Percentiles rank a stretch among this genome's conserved stretches.
phyloP scores from a whole-genome alignment of 2,329 filamentous ascomycete genomes.

The Alternaria brassicicola region DNA sequence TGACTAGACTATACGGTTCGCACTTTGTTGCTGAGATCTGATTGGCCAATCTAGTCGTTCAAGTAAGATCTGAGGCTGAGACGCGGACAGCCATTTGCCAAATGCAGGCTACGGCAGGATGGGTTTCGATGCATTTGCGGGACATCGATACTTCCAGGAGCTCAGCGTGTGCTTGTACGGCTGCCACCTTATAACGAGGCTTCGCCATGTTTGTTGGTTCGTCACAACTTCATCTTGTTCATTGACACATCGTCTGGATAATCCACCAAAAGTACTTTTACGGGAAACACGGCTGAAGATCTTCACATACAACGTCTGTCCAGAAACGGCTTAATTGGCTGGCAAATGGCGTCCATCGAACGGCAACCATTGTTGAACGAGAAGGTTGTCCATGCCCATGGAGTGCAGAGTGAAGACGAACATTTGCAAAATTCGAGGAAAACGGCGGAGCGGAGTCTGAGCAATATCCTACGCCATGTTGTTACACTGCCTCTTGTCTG shows the following conservation, averaged over 20 bases:
- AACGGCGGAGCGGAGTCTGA: neutral
- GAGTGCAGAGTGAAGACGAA: neutral
- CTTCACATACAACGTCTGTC: neutral
- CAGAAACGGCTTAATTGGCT: neutral
- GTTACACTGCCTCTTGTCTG: conserved; percentile 13
- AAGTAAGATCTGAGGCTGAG: conserved; percentile 26
- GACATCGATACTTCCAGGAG: conserved; percentile 4
- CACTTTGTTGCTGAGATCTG: neutral
- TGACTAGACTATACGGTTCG: conserved; percentile 3
- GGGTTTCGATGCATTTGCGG: conserved; percentile 10
- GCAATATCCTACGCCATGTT: neutral
- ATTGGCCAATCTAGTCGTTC: conserved; percentile 13
- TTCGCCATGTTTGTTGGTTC: neutral
- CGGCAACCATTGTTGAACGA: conserved; percentile 21
- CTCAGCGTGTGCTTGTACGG: conserved; percentile 6
- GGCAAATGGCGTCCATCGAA: conserved; percentile 19
- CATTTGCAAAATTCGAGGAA: neutral
- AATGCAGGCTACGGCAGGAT: conserved; percentile 19
- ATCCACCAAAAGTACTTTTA: neutral
- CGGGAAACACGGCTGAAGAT: neutral
- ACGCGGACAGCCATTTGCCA: conserved; percentile 27
- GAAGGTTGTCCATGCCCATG: conserved; percentile 16
- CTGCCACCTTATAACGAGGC: conserved; percentile 7
- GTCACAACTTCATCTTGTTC: neutral
- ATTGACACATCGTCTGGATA: neutral